These are phyloP conservation scores for Drosera capensis DNA, from an alignment of 148 eudicot species.

Conservation along the genomic window DNA sequence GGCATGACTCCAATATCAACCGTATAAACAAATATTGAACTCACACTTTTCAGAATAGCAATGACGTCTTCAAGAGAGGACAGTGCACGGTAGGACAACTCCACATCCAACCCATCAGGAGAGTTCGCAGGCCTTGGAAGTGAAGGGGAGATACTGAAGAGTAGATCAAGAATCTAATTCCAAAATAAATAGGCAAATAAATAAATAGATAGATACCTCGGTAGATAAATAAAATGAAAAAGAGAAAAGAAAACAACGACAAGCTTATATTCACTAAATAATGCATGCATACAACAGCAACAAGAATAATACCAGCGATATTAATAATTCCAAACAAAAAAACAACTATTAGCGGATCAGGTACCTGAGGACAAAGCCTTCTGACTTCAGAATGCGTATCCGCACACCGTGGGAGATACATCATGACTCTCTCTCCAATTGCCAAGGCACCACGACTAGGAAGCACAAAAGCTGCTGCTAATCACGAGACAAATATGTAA, in stretches of 20 bases:
- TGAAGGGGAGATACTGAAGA: conserved; percentile 77
- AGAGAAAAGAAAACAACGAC: conserved; percentile 2
- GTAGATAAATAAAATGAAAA: not conserved
- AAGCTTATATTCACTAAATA: not conserved
- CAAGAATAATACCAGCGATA: no score
- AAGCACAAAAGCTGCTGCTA: conserved; percentile 69
- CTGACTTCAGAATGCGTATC: conserved; percentile 84
- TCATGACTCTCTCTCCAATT: conserved; percentile 79
- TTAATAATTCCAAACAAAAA: not conserved
- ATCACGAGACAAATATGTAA: conserved; percentile 9
- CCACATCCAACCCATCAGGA: conserved; percentile 35
- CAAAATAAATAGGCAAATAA: conserved; percentile 1
- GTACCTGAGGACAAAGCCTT: conserved; percentile 75
- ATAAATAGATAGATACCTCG: not conserved
- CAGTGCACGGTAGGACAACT: conserved; percentile 56
- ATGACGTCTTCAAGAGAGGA: conserved; percentile 90
- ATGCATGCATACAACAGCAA: no score
- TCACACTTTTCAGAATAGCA: conserved; percentile 80
- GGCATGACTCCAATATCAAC: no score
- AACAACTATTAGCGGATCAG: conserved; percentile 10
- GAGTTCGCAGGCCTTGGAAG: conserved; percentile 55
- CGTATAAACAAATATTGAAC: conserved; percentile 13
- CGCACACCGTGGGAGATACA: conserved; percentile 92
- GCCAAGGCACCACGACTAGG: conserved; percentile 94
- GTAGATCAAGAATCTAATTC: conserved; percentile 76